Evolutionary conservation across 768 basidiomycete genomes (phyloP).

Genomic region (Leccinum incarnatum): DNA sequence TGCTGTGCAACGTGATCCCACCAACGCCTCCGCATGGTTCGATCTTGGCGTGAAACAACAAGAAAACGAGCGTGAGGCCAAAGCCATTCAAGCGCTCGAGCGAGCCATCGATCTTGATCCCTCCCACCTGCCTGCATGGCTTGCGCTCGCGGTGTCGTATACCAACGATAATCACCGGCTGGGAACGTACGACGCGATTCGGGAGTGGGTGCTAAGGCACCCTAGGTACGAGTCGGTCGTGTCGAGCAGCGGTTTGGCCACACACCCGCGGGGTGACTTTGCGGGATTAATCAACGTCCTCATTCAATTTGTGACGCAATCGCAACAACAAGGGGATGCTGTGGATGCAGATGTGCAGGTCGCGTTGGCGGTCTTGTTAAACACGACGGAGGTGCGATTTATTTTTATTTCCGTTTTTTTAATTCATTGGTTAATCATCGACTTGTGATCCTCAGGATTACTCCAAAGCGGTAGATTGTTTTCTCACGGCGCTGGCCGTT

Average conservation of each 20-base stretch:
- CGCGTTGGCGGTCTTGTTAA: conserved; percentile 89
- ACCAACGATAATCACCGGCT: conserved; percentile 83
- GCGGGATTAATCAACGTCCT: conserved; percentile 66
- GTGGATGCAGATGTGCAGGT: conserved; percentile 96
- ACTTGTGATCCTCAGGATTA: conserved; percentile 62
- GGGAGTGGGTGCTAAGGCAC: conserved; percentile 77
- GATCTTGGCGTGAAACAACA: conserved; percentile 95
- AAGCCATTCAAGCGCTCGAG: conserved; percentile 82
- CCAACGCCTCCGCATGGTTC: conserved; percentile 77
- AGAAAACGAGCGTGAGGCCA: conserved; percentile 92
- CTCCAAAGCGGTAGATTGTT: conserved; percentile 90
- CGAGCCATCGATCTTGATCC: conserved; percentile 83
- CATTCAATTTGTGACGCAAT: conserved; percentile 71
- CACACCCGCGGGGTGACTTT: conserved; percentile 34
- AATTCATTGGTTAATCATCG: background rate
- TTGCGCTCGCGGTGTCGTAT: conserved; percentile 86
- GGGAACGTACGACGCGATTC: conserved; percentile 76
- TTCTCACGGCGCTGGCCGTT: conserved; percentile 80
- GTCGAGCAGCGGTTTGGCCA: conserved; percentile 32
- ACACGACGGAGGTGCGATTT: conserved; percentile 74
- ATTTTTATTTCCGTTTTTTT: background rate
- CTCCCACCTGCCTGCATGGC: conserved; percentile 72
- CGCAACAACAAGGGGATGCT: conserved; percentile 42
- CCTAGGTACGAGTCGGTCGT: conserved; percentile 48
- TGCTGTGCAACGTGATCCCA: conserved; percentile 73